Conservation (phyloP, 2,329 filamentous ascomycete species). For the Aspergillus caelatus region DNA sequence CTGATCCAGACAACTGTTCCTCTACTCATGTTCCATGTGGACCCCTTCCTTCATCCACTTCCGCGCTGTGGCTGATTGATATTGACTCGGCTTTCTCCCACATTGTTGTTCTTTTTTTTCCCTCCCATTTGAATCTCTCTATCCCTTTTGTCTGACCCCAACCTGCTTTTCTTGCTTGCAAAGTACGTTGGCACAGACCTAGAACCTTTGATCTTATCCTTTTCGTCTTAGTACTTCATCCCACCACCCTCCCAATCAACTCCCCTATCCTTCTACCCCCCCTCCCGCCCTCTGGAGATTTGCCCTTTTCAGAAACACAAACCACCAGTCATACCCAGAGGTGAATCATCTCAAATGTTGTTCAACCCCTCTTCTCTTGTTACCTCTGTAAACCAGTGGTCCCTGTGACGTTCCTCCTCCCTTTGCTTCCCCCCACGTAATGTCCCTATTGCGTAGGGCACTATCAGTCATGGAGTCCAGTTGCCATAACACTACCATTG, state of each 20-base stretch:
- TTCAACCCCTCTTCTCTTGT: background rate
- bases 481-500: constrained; percentile 19
- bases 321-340: background rate
- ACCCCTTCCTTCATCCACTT: constrained; percentile 13
- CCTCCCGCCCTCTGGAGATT: background rate
- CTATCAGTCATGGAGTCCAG: constrained; percentile 15
- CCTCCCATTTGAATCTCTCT: constrained; percentile 3
- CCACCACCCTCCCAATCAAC: background rate
- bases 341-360: constrained; percentile 1
- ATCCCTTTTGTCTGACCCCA: background rate
- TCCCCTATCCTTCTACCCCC: background rate
- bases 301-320: background rate
- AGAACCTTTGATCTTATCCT: background rate
- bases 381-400: constrained; percentile 14
- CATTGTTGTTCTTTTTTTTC: constrained; percentile 1
- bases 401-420: constrained; percentile 6
- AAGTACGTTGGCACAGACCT: constrained; percentile 2
- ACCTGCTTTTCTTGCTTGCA: background rate
- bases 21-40: constrained; percentile 9
- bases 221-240: background rate
- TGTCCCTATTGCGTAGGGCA: constrained; percentile 25
- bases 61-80: constrained; percentile 14
- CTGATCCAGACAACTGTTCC: constrained; percentile 19
- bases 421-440: constrained; percentile 18
- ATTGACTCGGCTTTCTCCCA: constrained; percentile 9